These are phyloP conservation scores for Gracilaria domingensis DNA, from an alignment of 23 red algal genomes.

Conservation along the genomic window DNA sequence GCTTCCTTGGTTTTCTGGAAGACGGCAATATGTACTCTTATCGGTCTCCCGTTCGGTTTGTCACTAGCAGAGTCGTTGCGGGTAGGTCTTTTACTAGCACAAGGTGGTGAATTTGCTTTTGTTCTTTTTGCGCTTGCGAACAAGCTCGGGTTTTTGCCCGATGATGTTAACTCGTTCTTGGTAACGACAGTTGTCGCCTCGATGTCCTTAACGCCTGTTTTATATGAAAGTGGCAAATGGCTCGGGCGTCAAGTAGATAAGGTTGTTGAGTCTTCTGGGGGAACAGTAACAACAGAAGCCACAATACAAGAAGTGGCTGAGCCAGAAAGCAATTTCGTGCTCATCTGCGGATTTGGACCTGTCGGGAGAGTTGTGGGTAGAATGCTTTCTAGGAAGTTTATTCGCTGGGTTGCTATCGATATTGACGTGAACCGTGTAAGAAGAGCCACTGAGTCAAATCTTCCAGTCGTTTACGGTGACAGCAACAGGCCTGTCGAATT, in stretches of 20 bases:
- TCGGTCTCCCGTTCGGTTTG: constrained; percentile 84
- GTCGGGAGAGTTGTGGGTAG: constrained; percentile 86
- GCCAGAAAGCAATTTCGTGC: constrained; percentile 58
- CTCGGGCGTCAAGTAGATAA: constrained; percentile 69
- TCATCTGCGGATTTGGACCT: constrained; percentile 91
- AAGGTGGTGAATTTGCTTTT: constrained; percentile 98
- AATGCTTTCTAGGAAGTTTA: constrained; percentile 91
- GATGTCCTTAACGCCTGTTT: constrained; percentile 92
- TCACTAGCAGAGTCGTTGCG: constrained; percentile 85
- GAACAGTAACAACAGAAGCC: constrained; percentile 57
- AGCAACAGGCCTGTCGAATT: constrained; percentile 56
- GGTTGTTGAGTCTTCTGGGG: constrained; percentile 41
- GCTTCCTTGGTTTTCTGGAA: constrained; percentile 81
- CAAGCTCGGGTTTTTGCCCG: constrained; percentile 87
- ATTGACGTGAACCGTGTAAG: constrained; percentile 68
- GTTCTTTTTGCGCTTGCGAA: constrained; percentile 94
- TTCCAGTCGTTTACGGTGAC: constrained; percentile 80
- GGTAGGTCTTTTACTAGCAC: constrained; percentile 88
- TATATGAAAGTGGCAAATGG: constrained; percentile 70
- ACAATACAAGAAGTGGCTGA: constrained; percentile 44
- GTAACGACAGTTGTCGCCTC: constrained; percentile 83
- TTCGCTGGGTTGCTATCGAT: constrained; percentile 87
- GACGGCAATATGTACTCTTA: constrained; percentile 70
- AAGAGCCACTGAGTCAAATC: constrained; percentile 56
- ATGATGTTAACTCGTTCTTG: constrained; percentile 79